These are phyloP conservation scores for Neospermospora avenae DNA, from an alignment of 2,329 filamentous ascomycete species.

Conservation along the genomic window DNA sequence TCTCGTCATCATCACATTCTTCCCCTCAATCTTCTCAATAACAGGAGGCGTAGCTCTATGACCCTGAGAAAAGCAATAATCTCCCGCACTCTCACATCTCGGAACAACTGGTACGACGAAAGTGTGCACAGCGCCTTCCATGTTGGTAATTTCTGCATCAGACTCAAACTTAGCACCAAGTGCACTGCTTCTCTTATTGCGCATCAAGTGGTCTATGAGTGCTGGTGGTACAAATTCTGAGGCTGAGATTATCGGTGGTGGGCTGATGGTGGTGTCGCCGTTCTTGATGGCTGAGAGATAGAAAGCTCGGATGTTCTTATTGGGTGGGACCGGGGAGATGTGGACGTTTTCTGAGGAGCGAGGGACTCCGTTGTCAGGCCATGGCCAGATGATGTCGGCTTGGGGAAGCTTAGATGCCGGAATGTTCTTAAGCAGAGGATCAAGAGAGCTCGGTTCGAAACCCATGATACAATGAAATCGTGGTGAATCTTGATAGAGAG, in stretches of 20 bases:
- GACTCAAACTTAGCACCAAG: constrained; percentile 22
- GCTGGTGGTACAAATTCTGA: constrained; percentile 23
- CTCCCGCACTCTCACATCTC: constrained; percentile 26
- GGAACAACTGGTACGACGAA: constrained; percentile 28
- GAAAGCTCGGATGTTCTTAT: constrained; percentile 9
- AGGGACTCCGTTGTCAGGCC: not conserved
- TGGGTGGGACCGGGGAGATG: constrained; percentile 10
- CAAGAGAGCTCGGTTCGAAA: not conserved
- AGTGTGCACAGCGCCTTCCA: constrained; percentile 31
- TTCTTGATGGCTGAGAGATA: constrained; percentile 12
- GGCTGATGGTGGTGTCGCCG: constrained; percentile 2
- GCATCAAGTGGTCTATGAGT: constrained; percentile 24
- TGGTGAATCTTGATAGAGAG: not conserved
- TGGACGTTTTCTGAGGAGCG: constrained; percentile 13
- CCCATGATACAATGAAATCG: not conserved
- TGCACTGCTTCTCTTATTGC: constrained; percentile 25
- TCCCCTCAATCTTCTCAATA: not conserved
- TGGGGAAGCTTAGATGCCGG: not conserved
- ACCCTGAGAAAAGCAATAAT: constrained; percentile 23
- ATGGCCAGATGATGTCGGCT: not conserved
- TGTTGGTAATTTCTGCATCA: constrained; percentile 26
- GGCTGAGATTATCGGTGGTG: constrained; percentile 25
- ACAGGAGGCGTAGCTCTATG: constrained; percentile 18
- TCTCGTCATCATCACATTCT: constrained; percentile 13
- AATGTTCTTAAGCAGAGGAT: not conserved